These are phyloP conservation scores for Trichocomaceae sp. DNA, from an alignment of 2,329 filamentous ascomycete species.

Conservation along the genomic window DNA sequence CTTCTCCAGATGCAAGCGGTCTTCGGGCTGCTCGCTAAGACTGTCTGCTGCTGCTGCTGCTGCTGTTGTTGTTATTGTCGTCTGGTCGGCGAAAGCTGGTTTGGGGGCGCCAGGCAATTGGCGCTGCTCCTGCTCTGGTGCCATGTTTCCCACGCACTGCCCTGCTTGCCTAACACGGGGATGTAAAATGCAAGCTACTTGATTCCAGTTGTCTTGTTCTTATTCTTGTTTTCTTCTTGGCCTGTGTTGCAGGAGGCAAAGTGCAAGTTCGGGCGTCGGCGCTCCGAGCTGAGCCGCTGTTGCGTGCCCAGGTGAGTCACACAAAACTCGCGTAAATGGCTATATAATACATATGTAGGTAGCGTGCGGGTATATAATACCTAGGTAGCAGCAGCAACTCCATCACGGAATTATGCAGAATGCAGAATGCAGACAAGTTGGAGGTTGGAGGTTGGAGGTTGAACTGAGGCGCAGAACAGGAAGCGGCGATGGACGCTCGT, in stretches of 20 bases:
- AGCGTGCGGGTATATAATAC: background rate
- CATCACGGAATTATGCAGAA: background rate
- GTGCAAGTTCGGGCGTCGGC: background rate
- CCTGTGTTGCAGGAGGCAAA: background rate
- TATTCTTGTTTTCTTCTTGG: too few relatives aligned
- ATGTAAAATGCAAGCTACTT: too few relatives aligned
- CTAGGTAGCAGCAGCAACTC: too few relatives aligned
- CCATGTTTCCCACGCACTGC: background rate
- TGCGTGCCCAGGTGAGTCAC: background rate
- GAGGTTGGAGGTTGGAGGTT: too few relatives aligned
- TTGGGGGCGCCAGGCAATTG: background rate
- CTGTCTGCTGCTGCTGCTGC: too few relatives aligned
- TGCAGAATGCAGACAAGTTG: background rate
- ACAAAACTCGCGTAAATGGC: background rate
- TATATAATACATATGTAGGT: too few relatives aligned
- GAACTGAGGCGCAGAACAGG: background rate
- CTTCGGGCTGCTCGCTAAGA: conserved; percentile 16
- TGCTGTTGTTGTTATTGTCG: too few relatives aligned
- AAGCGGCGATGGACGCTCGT: conserved; percentile 3
- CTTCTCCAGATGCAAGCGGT: conserved; percentile 30
- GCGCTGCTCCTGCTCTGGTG: conserved; percentile 1
- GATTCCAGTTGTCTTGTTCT: too few relatives aligned
- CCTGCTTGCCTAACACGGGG: background rate
- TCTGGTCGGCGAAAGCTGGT: conserved; percentile 4
- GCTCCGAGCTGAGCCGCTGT: background rate